Conservation (phyloP, 2,329 filamentous ascomycete genomes). For the Arthrobotrys conoides region DNA sequence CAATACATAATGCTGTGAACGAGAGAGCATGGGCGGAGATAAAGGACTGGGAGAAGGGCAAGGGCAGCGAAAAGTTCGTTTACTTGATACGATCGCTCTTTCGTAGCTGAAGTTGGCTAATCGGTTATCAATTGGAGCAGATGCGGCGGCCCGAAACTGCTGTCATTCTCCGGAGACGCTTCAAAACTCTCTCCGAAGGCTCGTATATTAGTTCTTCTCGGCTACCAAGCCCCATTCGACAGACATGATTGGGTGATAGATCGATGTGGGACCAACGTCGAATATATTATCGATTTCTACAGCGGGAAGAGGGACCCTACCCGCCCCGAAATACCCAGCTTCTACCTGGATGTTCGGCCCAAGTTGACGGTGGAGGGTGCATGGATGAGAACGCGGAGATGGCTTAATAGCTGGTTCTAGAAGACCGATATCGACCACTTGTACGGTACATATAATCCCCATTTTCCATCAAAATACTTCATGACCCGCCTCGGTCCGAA, state of each 20-base stretch:
- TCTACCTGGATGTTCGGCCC: constrained; percentile 78
- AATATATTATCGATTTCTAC: constrained; percentile 99
- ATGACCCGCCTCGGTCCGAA: neutral
- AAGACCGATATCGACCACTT: neutral
- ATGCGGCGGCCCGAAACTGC: constrained; percentile 83
- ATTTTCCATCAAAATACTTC: neutral
- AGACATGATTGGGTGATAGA: constrained; percentile 98
- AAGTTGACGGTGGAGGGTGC: constrained; percentile 79
- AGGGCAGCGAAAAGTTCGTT: constrained; percentile 72
- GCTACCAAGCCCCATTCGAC: constrained; percentile 92
- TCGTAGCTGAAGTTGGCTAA: neutral
- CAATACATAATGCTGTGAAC: constrained; percentile 98
- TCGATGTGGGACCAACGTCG: constrained; percentile 84
- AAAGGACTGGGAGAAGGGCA: constrained; percentile 82
- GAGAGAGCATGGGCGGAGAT: constrained; percentile 96
- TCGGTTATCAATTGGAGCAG: constrained; percentile 64
- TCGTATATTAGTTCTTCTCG: constrained; percentile 83
- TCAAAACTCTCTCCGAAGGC: constrained; percentile 83
- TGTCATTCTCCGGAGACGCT: constrained; percentile 83
- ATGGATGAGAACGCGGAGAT: constrained; percentile 75
- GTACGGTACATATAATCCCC: neutral
- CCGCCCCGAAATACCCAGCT: constrained; percentile 71
- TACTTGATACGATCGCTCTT: neutral
- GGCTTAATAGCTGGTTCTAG: constrained; percentile 49
- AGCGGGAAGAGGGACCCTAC: constrained; percentile 73